phyloP scores from a whole-genome alignment of 2,329 filamentous ascomycete genomes.

The Trichoderma breve region DNA sequence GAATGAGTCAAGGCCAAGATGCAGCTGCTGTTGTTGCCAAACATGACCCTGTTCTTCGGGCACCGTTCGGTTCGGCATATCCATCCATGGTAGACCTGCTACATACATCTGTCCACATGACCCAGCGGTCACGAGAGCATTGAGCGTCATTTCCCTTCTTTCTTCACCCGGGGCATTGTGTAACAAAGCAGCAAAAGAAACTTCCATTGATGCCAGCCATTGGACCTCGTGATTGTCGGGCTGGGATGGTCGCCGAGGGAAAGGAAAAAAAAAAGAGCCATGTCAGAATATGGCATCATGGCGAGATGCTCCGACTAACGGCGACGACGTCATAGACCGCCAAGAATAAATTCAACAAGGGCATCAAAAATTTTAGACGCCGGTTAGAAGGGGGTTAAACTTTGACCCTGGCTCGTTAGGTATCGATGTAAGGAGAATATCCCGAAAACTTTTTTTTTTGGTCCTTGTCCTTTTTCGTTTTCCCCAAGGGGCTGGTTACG shows the following conservation, averaged over 20 bases:
- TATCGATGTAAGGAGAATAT: background rate
- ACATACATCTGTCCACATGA: conserved; percentile 11
- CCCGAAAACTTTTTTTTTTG: background rate
- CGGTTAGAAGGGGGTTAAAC: conserved; percentile 3
- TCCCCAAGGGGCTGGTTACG: background rate
- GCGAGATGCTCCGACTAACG: conserved; percentile 1
- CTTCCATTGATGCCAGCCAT: background rate
- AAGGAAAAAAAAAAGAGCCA: background rate
- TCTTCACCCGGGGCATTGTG: background rate
- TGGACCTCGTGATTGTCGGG: background rate
- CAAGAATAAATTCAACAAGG: background rate
- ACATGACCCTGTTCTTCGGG: background rate
- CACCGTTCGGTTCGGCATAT: background rate
- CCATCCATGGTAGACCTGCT: background rate
- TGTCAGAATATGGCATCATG: background rate
- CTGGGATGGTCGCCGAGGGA: background rate
- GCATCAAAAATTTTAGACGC: conserved; percentile 6
- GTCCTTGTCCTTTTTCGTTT: background rate
- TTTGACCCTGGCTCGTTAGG: conserved; percentile 11
- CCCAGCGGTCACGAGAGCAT: conserved; percentile 13
- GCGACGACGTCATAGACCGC: conserved; percentile 13
- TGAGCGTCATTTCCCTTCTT: background rate
- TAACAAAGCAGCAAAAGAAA: background rate
- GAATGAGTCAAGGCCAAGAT: conserved; percentile 11
- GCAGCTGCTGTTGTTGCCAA: background rate